Base-by-base conservation (phyloP, 2,329 filamentous ascomycete species). In the Metarhizium humberi region DNA sequence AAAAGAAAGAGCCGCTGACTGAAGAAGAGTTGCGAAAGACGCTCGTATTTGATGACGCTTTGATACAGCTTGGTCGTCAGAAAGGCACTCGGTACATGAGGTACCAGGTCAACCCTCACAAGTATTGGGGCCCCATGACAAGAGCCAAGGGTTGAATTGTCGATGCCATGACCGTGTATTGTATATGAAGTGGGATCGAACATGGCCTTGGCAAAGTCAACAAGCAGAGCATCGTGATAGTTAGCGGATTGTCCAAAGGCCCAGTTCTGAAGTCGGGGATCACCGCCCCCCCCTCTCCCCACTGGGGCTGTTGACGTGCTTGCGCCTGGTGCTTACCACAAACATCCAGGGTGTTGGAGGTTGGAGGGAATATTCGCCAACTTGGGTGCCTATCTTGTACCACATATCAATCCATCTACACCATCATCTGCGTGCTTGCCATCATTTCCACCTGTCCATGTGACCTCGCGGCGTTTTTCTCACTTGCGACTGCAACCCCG, bases 61-160 rank as follows among this genome's bases (percentile, higher is more conserved):
- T 96, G 13, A 91, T 90, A 69, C 69, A 76, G 54, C 77, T 96
- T 13, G 92, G 92, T 0, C 85, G 78, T 62, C 85, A 90, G 57
- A 80, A 76, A 59, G 79, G 81, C 53, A 78, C 75, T 57, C 87
- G 85, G 60, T 77, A 95, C 49, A 84, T 95, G 54, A 79, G 92
- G 59, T 99, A 96, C 70, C 94, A 96, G 74, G 74, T 86, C 58
- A 97, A 97, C 67, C 94, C 94, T 49, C 78, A 87, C 57, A 86
- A 90, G 65, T 94, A 97, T 69, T 99, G 94, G 94, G 94, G 94
- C 0, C 94, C 94, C 1, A 84, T 95, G 82, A 76, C 73, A 53
- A 75, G 75, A 60, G 81, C 81, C 30, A 77, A 69, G 60, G 75
- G 57, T 14, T 51, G 13, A 30, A 14, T 38, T 14, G n/a, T 5